phyloP scores from a whole-genome alignment of 148 eudicot genomes.

The Rhododendron ovatum region DNA sequence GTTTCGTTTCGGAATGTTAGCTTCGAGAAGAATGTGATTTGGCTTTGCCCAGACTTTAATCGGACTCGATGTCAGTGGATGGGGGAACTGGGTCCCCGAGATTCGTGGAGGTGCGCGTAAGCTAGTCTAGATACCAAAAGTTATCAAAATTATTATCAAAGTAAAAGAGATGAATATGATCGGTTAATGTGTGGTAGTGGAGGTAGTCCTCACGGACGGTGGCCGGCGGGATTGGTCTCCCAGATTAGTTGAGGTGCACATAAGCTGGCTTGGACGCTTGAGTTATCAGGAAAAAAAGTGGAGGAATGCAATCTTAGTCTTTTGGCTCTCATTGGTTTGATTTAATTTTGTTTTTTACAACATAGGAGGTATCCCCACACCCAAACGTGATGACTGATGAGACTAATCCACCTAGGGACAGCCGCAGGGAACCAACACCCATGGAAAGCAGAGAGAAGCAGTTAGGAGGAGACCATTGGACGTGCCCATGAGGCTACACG shows the following conservation, averaged over 20 bases:
- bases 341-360: not conserved
- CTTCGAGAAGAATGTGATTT: not conserved
- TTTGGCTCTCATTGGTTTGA: not conserved
- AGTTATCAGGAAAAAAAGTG: not conserved
- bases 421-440: too few relatives aligned
- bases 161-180: not conserved
- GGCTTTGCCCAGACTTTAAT: not conserved
- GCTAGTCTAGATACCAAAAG: not conserved
- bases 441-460: too few relatives aligned
- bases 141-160: not conserved
- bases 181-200: conserved; percentile 1
- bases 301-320: not conserved
- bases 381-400: too few relatives aligned
- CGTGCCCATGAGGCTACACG: too few relatives aligned
- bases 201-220: not conserved
- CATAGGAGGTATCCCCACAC: too few relatives aligned
- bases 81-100: not conserved
- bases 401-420: too few relatives aligned
- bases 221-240: not conserved
- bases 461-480: too few relatives aligned
- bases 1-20: not conserved
- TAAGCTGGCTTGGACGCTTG: not conserved
- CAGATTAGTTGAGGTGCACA: not conserved
- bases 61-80: not conserved
- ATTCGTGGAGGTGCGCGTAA: not conserved